Evolutionary conservation across 1,284 basidiomycete species (phyloP), one percentile per base, ranked within the genome.

Genomic region (Tilletiopsis washingtonensis): DNA sequence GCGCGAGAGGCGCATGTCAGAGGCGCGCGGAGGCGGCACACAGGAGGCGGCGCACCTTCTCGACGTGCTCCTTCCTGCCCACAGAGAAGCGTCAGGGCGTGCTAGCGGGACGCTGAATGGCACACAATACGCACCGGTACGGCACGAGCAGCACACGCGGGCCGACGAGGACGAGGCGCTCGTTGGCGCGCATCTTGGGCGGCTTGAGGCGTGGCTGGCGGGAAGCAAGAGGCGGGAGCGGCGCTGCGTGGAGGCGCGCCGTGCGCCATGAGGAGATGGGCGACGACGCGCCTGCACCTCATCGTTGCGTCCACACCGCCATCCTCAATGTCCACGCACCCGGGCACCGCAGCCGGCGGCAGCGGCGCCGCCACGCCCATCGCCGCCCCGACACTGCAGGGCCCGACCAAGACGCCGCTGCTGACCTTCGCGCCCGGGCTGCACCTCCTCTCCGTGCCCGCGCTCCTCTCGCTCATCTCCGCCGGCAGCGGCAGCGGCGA

Each of bases 81-180:
- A 7, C 39, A 27, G 19, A 6, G 12, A 19, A 21, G 15, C 20
- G 32, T 34, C 27, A 36, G 15, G 26, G 11, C 42, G 37, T 27
- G 19, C 9, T 26, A 7, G 11, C 15, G 14, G 14, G 39, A 49
- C 14, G 9, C 34, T 7, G 12, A 49, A 1, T n/a, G 21, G 19
- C n/a, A 25, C 29, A 45, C 5, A 5, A 32, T 11, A 40, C 38
- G 23, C 39, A 81, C 80, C 80, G 76, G 70, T 89, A 89, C 0
- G 86, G 88, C 0, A 88, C 82, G 5, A 90, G 77, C 19, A 85
- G 76, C 32, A 85, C 79, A 27, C 77, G 78, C 26, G 76, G 65
- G 4, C 83, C 84, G 21, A 82, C 75, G n/a, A 90, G 76, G 14
- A 81, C 77, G 0, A 78, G 82, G 44, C 78, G 75, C 52, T 80